Percentiles rank a stretch among this genome's conserved stretches.
Evolutionary conservation across 257 asterid genomes (phyloP).

Genomic region (Jasminum sambac): DNA sequence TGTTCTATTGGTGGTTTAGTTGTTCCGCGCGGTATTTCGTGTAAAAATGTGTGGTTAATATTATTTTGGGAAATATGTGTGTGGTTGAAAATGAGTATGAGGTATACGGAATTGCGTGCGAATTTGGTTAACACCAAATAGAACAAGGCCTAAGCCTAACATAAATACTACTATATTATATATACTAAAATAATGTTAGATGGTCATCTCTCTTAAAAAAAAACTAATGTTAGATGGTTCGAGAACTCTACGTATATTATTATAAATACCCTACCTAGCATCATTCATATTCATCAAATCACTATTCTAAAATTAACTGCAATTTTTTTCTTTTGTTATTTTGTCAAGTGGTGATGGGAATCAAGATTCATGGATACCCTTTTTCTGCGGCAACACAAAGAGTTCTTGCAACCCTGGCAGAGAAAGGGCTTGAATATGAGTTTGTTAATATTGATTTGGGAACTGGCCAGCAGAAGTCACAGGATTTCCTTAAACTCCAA

Average conservation of each 20-base stretch:
- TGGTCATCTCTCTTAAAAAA: too few relatives aligned
- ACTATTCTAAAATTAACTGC: neutral
- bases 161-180: too few relatives aligned
- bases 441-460: slow-evolving; percentile 27
- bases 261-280: neutral
- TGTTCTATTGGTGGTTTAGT: too few relatives aligned
- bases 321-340: neutral
- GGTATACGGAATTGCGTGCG: too few relatives aligned
- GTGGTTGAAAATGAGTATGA: too few relatives aligned
- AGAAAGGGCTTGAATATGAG: slow-evolving; percentile 39
- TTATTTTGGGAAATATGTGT: too few relatives aligned
- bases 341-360: slow-evolving; percentile 28
- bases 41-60: too few relatives aligned
- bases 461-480: slow-evolving; percentile 42
- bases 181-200: too few relatives aligned
- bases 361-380: slow-evolving; percentile 43
- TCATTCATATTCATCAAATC: neutral
- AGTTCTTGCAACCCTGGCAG: slow-evolving; percentile 39
- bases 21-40: too few relatives aligned
- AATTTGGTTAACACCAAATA: too few relatives aligned
- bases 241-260: neutral
- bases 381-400: slow-evolving; percentile 37
- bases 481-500: slow-evolving; percentile 38
- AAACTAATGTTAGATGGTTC: too few relatives aligned
- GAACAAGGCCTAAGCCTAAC: too few relatives aligned